A percentile compares a stretch with the other conserved stretches of the same genome.
phyloP scores from a whole-genome alignment of 768 basidiomycete genomes.

The Kockovaella imperatae region DNA sequence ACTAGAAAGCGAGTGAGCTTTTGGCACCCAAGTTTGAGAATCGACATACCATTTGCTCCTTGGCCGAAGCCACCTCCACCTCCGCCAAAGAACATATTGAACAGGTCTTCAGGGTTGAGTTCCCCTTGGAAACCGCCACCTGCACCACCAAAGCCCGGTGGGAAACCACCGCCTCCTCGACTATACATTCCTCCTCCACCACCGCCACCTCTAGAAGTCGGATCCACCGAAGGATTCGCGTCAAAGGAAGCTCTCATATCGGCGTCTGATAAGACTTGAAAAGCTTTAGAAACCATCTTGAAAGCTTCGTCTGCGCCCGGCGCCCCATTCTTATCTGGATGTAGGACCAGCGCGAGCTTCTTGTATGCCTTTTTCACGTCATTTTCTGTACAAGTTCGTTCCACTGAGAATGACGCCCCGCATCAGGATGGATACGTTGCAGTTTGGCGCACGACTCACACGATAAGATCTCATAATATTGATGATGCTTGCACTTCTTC shows the following conservation, averaged over 20 bases:
- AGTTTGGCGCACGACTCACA: constrained; percentile 21
- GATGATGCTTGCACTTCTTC: constrained; percentile 71
- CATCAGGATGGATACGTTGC: constrained; percentile 7
- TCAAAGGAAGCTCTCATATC: constrained; percentile 86
- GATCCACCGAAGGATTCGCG: constrained; percentile 55
- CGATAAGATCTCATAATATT: constrained; percentile 86
- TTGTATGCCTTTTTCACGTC: constrained; percentile 77
- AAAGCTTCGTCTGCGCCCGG: constrained; percentile 98
- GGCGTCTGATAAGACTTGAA: constrained; percentile 88
- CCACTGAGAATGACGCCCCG: no score
- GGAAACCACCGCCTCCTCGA: constrained; percentile 22
- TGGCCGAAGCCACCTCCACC: constrained; percentile 49
- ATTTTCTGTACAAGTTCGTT: constrained; percentile 38
- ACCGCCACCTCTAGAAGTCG: constrained; percentile 62
- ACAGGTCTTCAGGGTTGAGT: constrained; percentile 88
- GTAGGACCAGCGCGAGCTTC: constrained; percentile 70
- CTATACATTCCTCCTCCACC: constrained; percentile 37
- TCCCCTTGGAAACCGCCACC: constrained; percentile 49
- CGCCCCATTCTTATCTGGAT: constrained; percentile 58
- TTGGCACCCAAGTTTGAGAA: constrained; percentile 18
- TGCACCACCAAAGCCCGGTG: constrained; percentile 25
- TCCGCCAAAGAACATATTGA: constrained; percentile 94
- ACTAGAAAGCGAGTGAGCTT: constrained; percentile 41
- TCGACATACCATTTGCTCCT: constrained; percentile 51
- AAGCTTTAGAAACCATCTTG: constrained; percentile 96